These are phyloP conservation scores for Pseudovirgaria hyperparasitica DNA, from an alignment of 2,329 filamentous ascomycete species.

Conservation along the genomic window DNA sequence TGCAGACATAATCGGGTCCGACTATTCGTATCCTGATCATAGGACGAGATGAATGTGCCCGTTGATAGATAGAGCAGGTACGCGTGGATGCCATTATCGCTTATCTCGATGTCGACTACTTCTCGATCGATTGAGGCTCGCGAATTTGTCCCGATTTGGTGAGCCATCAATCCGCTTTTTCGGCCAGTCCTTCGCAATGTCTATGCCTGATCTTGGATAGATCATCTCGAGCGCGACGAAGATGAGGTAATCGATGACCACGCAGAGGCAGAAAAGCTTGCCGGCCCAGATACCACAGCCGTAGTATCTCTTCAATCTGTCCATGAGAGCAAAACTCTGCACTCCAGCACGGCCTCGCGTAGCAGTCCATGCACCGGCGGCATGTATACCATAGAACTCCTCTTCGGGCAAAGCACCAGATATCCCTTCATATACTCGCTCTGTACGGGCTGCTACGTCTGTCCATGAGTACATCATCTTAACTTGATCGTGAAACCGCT, in stretches of 20 bases:
- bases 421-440: slow-evolving; percentile 90
- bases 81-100: too few relatives aligned
- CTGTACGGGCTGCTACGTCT: slow-evolving; percentile 84
- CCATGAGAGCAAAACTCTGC: slow-evolving; percentile 84
- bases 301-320: slow-evolving; percentile 90
- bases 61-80: too few relatives aligned
- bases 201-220: slow-evolving; percentile 74
- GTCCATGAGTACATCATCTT: slow-evolving; percentile 99
- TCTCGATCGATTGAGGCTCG: too few relatives aligned
- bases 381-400: slow-evolving; percentile 76
- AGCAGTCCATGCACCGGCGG: slow-evolving; percentile 52
- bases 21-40: too few relatives aligned
- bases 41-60: too few relatives aligned
- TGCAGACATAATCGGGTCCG: too few relatives aligned
- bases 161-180: too few relatives aligned
- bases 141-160: too few relatives aligned
- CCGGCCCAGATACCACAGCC: slow-evolving; percentile 98
- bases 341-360: slow-evolving; percentile 56
- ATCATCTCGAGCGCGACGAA: slow-evolving; percentile 80
- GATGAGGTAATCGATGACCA: slow-evolving; percentile 85
- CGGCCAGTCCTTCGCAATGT: slow-evolving; percentile 85
- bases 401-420: slow-evolving; percentile 72
- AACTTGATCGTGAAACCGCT: slow-evolving; percentile 92
- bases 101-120: too few relatives aligned
- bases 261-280: slow-evolving; percentile 91